Conservation (phyloP, 495 filamentous ascomycete genomes). For the Penicillium waksmanii region DNA sequence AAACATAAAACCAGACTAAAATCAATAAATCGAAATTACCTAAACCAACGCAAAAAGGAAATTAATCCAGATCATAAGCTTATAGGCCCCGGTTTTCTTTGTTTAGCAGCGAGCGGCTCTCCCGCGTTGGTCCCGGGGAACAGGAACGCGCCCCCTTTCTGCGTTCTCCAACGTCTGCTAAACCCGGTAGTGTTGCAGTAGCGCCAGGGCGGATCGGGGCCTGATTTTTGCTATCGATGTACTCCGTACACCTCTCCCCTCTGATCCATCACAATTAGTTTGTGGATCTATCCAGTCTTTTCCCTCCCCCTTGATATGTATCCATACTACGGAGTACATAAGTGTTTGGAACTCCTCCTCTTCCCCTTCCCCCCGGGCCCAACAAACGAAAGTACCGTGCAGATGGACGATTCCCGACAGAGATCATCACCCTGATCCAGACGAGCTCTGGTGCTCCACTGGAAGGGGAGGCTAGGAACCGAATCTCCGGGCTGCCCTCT, state of each 20-base stretch:
- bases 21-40: conserved; percentile 15
- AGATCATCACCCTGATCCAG: conserved; percentile 3
- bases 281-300: conserved; percentile 19
- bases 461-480: conserved; percentile 28
- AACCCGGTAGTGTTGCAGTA: conserved; percentile 24
- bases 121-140: conserved; percentile 39
- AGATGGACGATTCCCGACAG: conserved; percentile 11
- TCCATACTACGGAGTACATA: neutral
- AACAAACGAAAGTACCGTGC: conserved; percentile 12
- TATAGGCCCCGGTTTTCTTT: conserved; percentile 26
- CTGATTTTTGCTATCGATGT: conserved; percentile 12
- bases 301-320: conserved; percentile 1
- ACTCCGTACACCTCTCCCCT: neutral
- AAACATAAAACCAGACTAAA: conserved; percentile 16
- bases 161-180: conserved; percentile 29
- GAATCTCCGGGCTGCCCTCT: conserved; percentile 27
- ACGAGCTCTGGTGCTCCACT: conserved; percentile 25
- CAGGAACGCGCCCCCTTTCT: conserved; percentile 35
- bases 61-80: conserved; percentile 14
- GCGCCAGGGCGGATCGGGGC: conserved; percentile 16
- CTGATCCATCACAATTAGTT: conserved; percentile 28
- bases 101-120: conserved; percentile 39
- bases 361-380: neutral
- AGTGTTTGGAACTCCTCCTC: neutral
- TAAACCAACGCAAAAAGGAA: conserved; percentile 3